Evolutionary conservation across 2,329 filamentous ascomycete genomes (phyloP), one percentile per base, ranked within the genome.

Genomic region (Teratosphaeria epicoccoides): DNA sequence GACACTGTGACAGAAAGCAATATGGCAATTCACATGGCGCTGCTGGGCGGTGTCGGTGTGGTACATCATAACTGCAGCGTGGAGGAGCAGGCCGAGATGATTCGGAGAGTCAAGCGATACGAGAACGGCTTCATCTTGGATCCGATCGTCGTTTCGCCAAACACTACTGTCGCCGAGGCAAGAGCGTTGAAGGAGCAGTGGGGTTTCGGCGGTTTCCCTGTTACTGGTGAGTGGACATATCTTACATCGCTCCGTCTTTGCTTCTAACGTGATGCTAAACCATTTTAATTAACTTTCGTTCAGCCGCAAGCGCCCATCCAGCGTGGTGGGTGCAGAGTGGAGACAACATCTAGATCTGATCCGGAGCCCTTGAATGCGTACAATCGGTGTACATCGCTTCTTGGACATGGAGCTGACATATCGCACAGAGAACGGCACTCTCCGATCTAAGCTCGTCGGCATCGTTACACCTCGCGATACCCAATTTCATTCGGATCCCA

Each of bases 31-130:
- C 88, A 96, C 75, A 95, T 94, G 80, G 88, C 88, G 49, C 79
- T 93, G 26, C 85, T 93, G 67, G 88, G 88, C 63, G 88, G 88
- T 65, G 77, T 94, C 17, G 88, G 93, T 74, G 89, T 98, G 63
- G 95, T 98, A 62, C 93, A 98, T 78, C 93, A 98, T 81, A 98
- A 98, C 78, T 98, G 93, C 80, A 93, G 90, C n/a, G 81, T 90
- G 25, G 88, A 97, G 24, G 87, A 88, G 51, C 93, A 98, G 77
- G 93, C 93, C 60, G 90, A 95, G 76, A 98, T 98, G 93, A 88
- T 98, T 61, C 83, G 88, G 72, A 97, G 96, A 78, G 93, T 98
- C 64, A 98, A 98, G 85, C 82, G 93, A 66, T 98, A 89, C 73
- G 93, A 98, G 77, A 98, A 98, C 76, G 93, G 93, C 63, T 98